These are phyloP conservation scores for Poterioochromonas sp. DNA, from an alignment of 352 stramenopile genomes.

Conservation along the genomic window DNA sequence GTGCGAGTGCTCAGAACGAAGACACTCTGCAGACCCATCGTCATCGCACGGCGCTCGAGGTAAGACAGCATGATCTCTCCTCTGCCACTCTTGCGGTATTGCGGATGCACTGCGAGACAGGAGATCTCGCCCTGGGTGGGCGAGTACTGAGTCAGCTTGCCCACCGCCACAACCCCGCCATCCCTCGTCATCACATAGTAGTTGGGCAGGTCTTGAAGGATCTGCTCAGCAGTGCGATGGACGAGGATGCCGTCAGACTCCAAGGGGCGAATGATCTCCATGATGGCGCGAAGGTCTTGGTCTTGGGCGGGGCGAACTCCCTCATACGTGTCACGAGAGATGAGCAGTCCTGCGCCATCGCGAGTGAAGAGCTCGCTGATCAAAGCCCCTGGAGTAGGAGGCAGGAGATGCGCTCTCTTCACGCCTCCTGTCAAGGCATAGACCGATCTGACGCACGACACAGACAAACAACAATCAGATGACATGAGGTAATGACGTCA, in stretches of 20 bases:
- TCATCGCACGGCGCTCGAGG: constrained; percentile 68
- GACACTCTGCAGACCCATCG: constrained; percentile 71
- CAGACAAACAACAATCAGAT: neutral
- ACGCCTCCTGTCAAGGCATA: constrained; percentile 58
- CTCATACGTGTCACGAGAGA: constrained; percentile 92
- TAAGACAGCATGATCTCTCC: constrained; percentile 79
- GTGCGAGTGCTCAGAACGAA: constrained; percentile 96
- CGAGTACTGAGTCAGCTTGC: constrained; percentile 72
- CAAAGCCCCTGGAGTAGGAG: constrained; percentile 62
- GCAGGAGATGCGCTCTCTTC: constrained; percentile 61
- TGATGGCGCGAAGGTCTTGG: constrained; percentile 44
- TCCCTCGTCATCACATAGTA: constrained; percentile 75
- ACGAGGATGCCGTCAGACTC: constrained; percentile 72
- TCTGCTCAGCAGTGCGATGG: constrained; percentile 69
- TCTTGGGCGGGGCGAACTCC: constrained; percentile 42
- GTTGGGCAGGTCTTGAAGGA: constrained; percentile 72
- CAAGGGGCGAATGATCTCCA: constrained; percentile 49
- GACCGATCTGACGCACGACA: constrained; percentile 39
- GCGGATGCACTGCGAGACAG: constrained; percentile 72
- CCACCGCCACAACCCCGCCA: constrained; percentile 71
- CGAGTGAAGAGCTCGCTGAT: constrained; percentile 95
- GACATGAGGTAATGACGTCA: no score
- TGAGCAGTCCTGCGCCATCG: constrained; percentile 88
- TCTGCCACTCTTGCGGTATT: constrained; percentile 59
- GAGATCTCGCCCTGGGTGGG: constrained; percentile 76